Base-by-base conservation (phyloP, 371 early-diverging fungal genomes). In the Circinella umbellata region DNA sequence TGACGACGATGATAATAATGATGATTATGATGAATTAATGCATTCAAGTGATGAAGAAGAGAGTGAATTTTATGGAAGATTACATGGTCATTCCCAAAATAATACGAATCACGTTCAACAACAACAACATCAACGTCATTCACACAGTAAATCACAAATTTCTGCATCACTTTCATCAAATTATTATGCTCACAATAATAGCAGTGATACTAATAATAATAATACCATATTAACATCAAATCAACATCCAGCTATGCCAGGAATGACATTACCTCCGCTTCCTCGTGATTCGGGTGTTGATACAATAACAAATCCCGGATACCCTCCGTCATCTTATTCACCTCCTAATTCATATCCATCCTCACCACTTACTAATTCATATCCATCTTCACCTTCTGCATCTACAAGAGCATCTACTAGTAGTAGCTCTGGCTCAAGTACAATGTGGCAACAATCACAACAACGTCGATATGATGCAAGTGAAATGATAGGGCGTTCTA, bases 341-440 rank as follows among this genome's bases (percentile, higher is more conserved):
- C 84, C 86, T n/a, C 84, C 87, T 15, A 76, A 80, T 17, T 86
- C 86, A 4, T 81, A 82, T 66, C 86, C 86, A n/a, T 81, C 88
- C 8, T 84, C 85, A 14, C 87, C 89, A 6, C 78, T 87, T 3
- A 74, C 79, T 0, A 84, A 84, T 15, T 77, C 66, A 49, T 77
- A 80, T 46, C 85, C 87, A 34, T 78, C 86, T 4, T 83, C 86
- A 2, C 87, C 83, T 8, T 71, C 76, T 15, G 34, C 69, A 9
- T 62, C 73, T 35, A 70, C 68, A n/a, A 61, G 64, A 27, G 63
- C 73, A 17, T 73, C 69, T 14, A 64, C 55, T 17, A 68, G 68
- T 54, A 61, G 70, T 55, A 61, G 66, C n/a, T 35, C 63, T n/a
- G 68, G 64, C 14, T 68, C 60, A 51, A 48, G 53, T 48, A 37